These are phyloP conservation scores for Scenedesmus sp. DNA, from an alignment of 163 green algal genomes.

Conservation along the genomic window DNA sequence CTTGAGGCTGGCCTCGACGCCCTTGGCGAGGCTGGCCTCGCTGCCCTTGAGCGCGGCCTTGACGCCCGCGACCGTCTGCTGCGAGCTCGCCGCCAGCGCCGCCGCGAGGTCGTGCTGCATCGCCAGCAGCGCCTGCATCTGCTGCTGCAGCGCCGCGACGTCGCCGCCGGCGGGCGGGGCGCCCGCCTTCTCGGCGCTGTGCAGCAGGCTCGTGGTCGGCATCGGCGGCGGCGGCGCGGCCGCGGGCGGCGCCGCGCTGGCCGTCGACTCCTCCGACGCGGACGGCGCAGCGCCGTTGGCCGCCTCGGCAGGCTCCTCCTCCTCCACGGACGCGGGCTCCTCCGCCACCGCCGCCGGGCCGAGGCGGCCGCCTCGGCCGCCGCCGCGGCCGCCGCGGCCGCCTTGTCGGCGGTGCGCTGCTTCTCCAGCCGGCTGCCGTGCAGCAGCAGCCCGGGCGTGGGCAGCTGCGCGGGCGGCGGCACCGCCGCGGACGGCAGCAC, in stretches of 20 bases:
- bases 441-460: conserved; percentile 30
- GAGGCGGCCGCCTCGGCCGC: not conserved
- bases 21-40: conserved; percentile 15
- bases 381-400: not conserved
- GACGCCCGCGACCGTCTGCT: conserved; percentile 37
- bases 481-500: not conserved
- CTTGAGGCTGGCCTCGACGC: conserved; percentile 33
- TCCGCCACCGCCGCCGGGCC: not conserved
- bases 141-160: conserved; percentile 39
- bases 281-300: not conserved
- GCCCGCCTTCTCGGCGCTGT: conserved; percentile 37
- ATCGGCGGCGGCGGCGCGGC: conserved; percentile 17
- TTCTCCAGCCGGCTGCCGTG: not conserved
- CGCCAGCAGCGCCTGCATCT: conserved; percentile 33
- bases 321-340: not conserved
- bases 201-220: conserved; percentile 34
- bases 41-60: not conserved
- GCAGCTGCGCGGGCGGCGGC: conserved; percentile 29
- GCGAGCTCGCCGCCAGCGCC: conserved; percentile 19
- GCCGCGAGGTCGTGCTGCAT: conserved; percentile 37
- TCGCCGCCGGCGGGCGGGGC: not conserved
- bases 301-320: not conserved
- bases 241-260: not conserved
- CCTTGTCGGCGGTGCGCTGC: conserved; percentile 2
- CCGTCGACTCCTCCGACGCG: not conserved